Base-by-base conservation (phyloP, 2,329 filamentous ascomycete genomes). In the Diplocarpon mali region DNA sequence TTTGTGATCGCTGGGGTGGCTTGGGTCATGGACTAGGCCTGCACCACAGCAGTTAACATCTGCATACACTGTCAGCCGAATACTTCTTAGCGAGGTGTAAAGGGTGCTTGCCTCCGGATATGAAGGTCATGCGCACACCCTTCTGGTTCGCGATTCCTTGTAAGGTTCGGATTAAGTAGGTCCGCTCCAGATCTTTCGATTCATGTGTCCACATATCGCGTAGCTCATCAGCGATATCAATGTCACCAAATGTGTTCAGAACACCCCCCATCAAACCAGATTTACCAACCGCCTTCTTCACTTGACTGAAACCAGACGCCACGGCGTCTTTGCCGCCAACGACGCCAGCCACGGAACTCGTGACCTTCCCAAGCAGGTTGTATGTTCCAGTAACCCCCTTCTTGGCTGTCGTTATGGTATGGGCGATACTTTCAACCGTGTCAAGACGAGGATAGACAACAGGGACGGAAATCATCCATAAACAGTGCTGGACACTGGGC, bases 141-240 rank as follows among this genome's bases (percentile, higher is more conserved):
- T 95, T 95, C 65, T 95, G 89, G 62, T 95, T 87, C 1, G 92
- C 75, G 57, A 98, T 96, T 20, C 88, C 86, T 67, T 98, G 92
- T 2, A 98, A 73, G 1, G 92, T 98, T 52, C 92, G 82, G 61
- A 98, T 94, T 50, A 98, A 71, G 62, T 98, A 98, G 6, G 92
- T 98, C 46, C 92, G 76, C 67, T 98, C 92, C 34, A 98, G 78
- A 57, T 98, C 92, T 74, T 96, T 98, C 42, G 84, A 89, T 41
- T 96, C 90, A 60, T 98, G 92, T 16, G 92, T 98, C 92, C 92
- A 98, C 71, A 94, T 83, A 63, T 98, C 92, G 60, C 90, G 82
- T 47, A 96, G 69, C 61, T 96, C 92, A 66, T 98, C 92, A 42
- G 92, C 79, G 40, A 96, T 78, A 59, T 95, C 92, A 49, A 98